phyloP scores from a whole-genome alignment of 1,284 basidiomycete species.

The Ustilago bromivora region DNA sequence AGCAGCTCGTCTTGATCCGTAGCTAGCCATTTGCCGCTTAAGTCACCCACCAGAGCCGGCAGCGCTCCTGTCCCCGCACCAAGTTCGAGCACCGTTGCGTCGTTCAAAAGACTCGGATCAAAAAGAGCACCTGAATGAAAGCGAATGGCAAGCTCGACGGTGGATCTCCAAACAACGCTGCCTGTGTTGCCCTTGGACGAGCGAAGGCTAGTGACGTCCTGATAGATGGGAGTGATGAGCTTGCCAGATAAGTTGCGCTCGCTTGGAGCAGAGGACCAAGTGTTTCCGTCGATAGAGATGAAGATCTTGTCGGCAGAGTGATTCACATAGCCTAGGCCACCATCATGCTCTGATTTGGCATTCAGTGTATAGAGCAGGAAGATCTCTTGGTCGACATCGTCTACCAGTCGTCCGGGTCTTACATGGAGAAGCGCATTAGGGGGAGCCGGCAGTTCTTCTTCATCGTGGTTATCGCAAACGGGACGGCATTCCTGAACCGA shows the following conservation, averaged over 20 bases:
- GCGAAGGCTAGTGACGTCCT: slow-evolving; percentile 58
- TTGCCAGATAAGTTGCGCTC: slow-evolving; percentile 36
- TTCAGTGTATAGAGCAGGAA: slow-evolving; percentile 53
- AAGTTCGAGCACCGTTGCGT: slow-evolving; percentile 56
- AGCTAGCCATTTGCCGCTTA: slow-evolving; percentile 54
- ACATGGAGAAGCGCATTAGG: slow-evolving; percentile 19
- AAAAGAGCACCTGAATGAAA: slow-evolving; percentile 31
- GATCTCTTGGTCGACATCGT: slow-evolving; percentile 59
- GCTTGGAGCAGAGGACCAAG: slow-evolving; percentile 15
- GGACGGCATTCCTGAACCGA: not conserved
- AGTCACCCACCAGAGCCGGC: slow-evolving; percentile 38
- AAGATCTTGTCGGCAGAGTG: slow-evolving; percentile 41
- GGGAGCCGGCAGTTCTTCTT: slow-evolving; percentile 14
- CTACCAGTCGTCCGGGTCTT: slow-evolving; percentile 18
- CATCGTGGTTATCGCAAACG: not conserved
- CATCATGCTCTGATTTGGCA: slow-evolving; percentile 33
- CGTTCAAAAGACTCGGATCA: slow-evolving; percentile 11
- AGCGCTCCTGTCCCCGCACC: slow-evolving; percentile 66
- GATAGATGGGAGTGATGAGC: slow-evolving; percentile 29
- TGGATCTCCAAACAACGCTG: slow-evolving; percentile 63
- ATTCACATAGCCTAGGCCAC: slow-evolving; percentile 55
- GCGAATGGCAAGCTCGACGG: slow-evolving; percentile 45
- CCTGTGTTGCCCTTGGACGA: slow-evolving; percentile 62
- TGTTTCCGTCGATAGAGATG: slow-evolving; percentile 28
- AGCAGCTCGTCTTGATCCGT: slow-evolving; percentile 60